Evolutionary conservation across 2,329 filamentous ascomycete species (phyloP).

Genomic region (Helotiales sp.): DNA sequence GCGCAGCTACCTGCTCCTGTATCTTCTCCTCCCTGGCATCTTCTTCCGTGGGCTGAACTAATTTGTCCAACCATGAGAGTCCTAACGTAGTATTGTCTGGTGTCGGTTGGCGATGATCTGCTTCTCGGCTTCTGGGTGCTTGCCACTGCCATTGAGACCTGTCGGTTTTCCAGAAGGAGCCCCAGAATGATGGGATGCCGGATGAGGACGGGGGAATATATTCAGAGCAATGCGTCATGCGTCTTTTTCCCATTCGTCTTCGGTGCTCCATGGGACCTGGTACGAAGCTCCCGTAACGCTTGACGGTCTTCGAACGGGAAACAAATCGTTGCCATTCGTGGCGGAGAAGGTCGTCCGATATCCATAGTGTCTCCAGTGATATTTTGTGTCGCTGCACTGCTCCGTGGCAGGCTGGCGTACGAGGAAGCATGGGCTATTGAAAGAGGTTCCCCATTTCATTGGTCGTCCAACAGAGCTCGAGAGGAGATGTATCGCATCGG

Average conservation of each 20-base stretch:
- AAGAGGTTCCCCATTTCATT: not conserved
- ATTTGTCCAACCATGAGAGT: not conserved
- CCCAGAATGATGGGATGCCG: conserved; percentile 21
- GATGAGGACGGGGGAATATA: conserved; percentile 16
- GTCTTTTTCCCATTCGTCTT: conserved; percentile 35
- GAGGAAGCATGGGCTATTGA: conserved; percentile 45
- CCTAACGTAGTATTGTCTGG: not conserved
- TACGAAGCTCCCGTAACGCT: conserved; percentile 37
- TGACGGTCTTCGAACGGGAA: conserved; percentile 31
- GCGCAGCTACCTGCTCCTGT: not conserved
- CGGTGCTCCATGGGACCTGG: conserved; percentile 37
- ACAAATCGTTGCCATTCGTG: conserved; percentile 50
- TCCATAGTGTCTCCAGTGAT: conserved; percentile 52
- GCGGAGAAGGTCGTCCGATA: conserved; percentile 56
- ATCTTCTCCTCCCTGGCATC: conserved; percentile 4
- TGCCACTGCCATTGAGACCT: conserved; percentile 34
- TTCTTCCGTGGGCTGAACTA: conserved; percentile 27
- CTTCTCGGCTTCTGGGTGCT: conserved; percentile 26
- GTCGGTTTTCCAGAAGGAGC: conserved; percentile 25
- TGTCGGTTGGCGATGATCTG: too few species aligned
- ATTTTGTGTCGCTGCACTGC: conserved; percentile 44
- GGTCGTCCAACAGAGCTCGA: not conserved
- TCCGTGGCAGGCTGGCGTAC: conserved; percentile 49
- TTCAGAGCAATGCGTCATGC: conserved; percentile 33
- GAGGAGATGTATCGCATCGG: not conserved